A percentile compares a stretch with the other conserved stretches of the same genome.
phyloP scores from a whole-genome alignment of 2,329 filamentous ascomycete species.

The Pseudogymnoascus sp. region DNA sequence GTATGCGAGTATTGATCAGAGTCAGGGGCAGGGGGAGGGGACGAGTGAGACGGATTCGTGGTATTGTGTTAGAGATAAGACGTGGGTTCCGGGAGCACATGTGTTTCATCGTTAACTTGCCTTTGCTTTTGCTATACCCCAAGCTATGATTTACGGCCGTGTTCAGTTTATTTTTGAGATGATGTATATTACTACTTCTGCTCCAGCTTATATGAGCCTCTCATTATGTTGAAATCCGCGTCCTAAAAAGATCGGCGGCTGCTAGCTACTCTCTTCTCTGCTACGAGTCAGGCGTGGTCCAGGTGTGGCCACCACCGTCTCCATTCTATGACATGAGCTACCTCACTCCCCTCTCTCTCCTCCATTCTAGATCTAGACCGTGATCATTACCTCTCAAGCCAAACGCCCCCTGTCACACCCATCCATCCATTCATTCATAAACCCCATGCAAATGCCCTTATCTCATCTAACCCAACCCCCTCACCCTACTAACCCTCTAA shows the following conservation, averaged over 20 bases:
- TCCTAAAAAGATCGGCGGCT: not conserved
- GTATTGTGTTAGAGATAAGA: slow-evolving; percentile 22
- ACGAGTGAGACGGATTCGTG: slow-evolving; percentile 22
- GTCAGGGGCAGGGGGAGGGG: slow-evolving; percentile 19
- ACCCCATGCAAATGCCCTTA: not conserved
- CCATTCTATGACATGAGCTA: not conserved
- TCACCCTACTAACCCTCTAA: slow-evolving; percentile 40
- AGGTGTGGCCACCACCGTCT: not conserved
- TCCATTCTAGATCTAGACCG: slow-evolving; percentile 1
- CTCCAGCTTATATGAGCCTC: not conserved
- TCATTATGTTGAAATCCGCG: not conserved
- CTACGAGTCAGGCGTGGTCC: not conserved
- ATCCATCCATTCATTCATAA: slow-evolving; percentile 1
- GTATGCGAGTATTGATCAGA: slow-evolving; percentile 35
- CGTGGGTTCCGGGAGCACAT: slow-evolving; percentile 20
- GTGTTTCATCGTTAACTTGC: slow-evolving; percentile 20
- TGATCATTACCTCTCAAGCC: slow-evolving; percentile 1
- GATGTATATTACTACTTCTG: slow-evolving; percentile 6
- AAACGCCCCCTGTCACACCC: not conserved
- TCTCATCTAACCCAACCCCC: not conserved
- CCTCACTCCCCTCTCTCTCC: not conserved
- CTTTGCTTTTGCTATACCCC: not conserved
- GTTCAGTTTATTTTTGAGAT: not conserved
- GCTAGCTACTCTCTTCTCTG: not conserved
- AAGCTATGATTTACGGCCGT: not conserved